Evolutionary conservation across 2,329 filamentous ascomycete species (phyloP), one percentile per base, ranked within the genome.

Genomic region (Sporothrix inflata): DNA sequence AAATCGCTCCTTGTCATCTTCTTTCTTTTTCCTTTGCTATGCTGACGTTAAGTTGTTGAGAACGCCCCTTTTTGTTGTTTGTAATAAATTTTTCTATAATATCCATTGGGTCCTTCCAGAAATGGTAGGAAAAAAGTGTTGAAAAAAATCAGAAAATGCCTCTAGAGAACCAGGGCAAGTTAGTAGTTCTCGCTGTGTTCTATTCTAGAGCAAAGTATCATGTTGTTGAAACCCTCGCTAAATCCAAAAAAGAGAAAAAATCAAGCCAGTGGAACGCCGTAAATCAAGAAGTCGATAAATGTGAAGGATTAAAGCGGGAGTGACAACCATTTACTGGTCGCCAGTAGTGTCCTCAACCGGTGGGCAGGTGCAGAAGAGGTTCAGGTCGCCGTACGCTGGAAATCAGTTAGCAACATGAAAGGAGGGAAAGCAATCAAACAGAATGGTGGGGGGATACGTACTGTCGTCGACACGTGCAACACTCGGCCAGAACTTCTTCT

Each of bases 401-500:
- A n/a, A 4, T 24, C 1, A n/a, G 75, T 77, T 69, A 79, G 76
- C 30, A 73, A 53, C n/a, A 69, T 51, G 40, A 49, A 12, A 61
- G 53, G 16, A 0, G 12, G 19, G 70, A 71, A 16, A 24, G 38
- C 8, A 24, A 19, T 21, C 5, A 19, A 45, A 27, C 63, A 71
- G 40, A 24, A 14, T 21, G 24, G 8, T 24, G n/a, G 34, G 38
- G 7, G 9, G n/a, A 12, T 4, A 85, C 91, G 86, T 82, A 95
- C 93, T 88, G 85, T 98, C 95, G 80, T 98, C 92, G 24, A 98
- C 85, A 80, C 95, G 88, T 7, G 92, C 93, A 16, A 97, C 94
- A 47, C 85, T 90, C 0, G 95, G 94, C 95, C 95, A 98, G 84
- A 98, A 98, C 86, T 98, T 98, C 91, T 97, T 98, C 88, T 97